Percentiles rank a stretch among this genome's conserved stretches.
phyloP scores from a whole-genome alignment of 1,284 basidiomycete species.

The Omphalotus olearius region DNA sequence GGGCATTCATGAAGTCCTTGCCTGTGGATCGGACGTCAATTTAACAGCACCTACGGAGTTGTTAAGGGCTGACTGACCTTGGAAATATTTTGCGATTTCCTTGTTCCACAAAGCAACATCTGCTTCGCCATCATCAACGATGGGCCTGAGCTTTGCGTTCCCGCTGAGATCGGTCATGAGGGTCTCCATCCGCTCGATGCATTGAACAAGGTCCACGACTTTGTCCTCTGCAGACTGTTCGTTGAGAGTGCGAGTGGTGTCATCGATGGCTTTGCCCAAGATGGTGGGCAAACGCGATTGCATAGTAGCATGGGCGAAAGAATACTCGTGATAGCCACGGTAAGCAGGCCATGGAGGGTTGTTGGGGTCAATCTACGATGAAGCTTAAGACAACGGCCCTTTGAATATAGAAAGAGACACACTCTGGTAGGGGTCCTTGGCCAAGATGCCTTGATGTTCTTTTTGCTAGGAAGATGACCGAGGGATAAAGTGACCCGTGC shows the following conservation, averaged over 20 bases:
- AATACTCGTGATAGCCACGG: constrained; percentile 95
- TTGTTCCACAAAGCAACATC: constrained; percentile 98
- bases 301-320: constrained; percentile 93
- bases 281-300: constrained; percentile 93
- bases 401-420: constrained; percentile 20
- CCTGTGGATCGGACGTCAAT: constrained; percentile 34
- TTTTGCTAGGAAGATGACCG: constrained; percentile 68
- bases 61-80: constrained; percentile 47
- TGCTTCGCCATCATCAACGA: constrained; percentile 90
- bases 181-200: constrained; percentile 83
- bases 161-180: constrained; percentile 81
- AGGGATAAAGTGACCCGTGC: constrained; percentile 64
- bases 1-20: constrained; percentile 96
- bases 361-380: constrained; percentile 73
- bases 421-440: constrained; percentile 71
- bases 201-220: constrained; percentile 82
- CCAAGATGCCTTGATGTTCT: constrained; percentile 62
- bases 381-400: constrained; percentile 2
- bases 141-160: constrained; percentile 79
- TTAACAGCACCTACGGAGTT: no score
- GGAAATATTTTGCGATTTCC: constrained; percentile 90
- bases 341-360: constrained; percentile 96
- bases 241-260: constrained; percentile 88
- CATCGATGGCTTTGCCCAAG: constrained; percentile 94
- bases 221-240: constrained; percentile 82